Evolutionary conservation across 1,284 basidiomycete species (phyloP).

Genomic region (Rhodotorula glutinis): DNA sequence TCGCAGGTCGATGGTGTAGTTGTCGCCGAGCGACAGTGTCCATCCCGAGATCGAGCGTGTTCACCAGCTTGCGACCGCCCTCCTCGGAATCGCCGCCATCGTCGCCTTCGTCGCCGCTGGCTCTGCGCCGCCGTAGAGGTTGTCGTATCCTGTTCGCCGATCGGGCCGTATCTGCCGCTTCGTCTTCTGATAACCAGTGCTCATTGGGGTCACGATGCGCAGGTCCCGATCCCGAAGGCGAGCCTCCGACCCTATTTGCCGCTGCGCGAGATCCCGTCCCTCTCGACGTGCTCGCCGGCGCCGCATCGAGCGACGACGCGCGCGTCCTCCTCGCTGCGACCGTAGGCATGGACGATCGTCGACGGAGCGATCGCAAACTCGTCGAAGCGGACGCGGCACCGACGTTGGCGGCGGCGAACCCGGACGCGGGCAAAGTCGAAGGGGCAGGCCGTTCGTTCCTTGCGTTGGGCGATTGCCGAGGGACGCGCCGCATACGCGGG

Average conservation of each 20-base stretch:
- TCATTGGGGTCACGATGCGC: constrained; percentile 34
- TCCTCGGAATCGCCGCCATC: background rate
- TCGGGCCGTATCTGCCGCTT: constrained; percentile 21
- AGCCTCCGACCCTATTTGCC: background rate
- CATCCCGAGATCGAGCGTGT: background rate
- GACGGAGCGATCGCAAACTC: background rate
- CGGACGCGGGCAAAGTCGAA: constrained; percentile 12
- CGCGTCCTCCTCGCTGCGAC: background rate
- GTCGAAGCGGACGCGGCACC: background rate
- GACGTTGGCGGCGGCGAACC: constrained; percentile 5
- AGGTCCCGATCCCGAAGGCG: background rate
- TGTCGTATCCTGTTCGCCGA: background rate
- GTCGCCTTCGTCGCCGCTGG: constrained; percentile 12
- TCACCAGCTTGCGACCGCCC: constrained; percentile 7
- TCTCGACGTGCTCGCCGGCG: background rate
- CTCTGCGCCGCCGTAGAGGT: background rate
- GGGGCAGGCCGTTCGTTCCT: constrained; percentile 24
- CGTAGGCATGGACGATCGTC: constrained; percentile 13
- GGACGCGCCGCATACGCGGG: constrained; percentile 13
- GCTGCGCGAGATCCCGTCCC: background rate
- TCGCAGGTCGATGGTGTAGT: constrained; percentile 19
- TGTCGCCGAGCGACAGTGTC: background rate
- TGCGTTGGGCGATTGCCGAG: constrained; percentile 15
- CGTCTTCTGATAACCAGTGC: constrained; percentile 44
- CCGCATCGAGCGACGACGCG: constrained; percentile 1